phyloP scores from a whole-genome alignment of 2,329 filamentous ascomycete species.

The Pestalotiopsis sp. region DNA sequence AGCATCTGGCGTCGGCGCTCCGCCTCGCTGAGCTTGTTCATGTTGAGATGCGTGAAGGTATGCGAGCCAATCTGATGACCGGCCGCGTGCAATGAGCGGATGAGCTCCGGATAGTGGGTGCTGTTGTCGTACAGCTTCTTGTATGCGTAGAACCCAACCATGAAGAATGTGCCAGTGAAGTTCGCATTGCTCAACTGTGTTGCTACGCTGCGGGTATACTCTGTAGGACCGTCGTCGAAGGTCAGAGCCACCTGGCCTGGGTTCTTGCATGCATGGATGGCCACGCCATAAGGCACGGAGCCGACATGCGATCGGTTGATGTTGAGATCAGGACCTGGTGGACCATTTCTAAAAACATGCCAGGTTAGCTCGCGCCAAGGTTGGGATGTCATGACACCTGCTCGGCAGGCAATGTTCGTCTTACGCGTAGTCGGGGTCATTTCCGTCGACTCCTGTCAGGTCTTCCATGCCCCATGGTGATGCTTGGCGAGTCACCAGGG shows the following conservation, averaged over 20 bases:
- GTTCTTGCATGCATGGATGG: slow-evolving; percentile 34
- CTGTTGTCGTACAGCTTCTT: slow-evolving; percentile 40
- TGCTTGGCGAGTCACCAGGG: background rate
- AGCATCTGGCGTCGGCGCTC: slow-evolving; percentile 43
- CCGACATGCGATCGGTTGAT: slow-evolving; percentile 19
- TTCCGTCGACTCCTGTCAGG: background rate
- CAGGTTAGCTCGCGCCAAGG: background rate
- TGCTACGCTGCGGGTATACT: slow-evolving; percentile 36
- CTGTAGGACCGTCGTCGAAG: slow-evolving; percentile 40
- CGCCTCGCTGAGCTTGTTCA: slow-evolving; percentile 35
- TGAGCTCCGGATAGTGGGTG: slow-evolving; percentile 43
- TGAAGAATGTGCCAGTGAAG: slow-evolving; percentile 40
- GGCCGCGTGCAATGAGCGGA: slow-evolving; percentile 45
- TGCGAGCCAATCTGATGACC: slow-evolving; percentile 52
- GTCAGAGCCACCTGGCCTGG: slow-evolving; percentile 38
- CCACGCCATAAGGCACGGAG: slow-evolving; percentile 32
- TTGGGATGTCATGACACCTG: background rate
- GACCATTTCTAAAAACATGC: background rate
- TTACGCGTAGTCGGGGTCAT: background rate
- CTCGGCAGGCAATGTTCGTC: background rate
- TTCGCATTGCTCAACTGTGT: slow-evolving; percentile 35
- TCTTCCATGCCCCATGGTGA: background rate
- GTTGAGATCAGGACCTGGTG: background rate
- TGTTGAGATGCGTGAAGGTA: slow-evolving; percentile 49
- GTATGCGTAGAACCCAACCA: slow-evolving; percentile 33